Evolutionary conservation across 2,329 filamentous ascomycete genomes (phyloP).

Genomic region (Hypomyces perniciosus): DNA sequence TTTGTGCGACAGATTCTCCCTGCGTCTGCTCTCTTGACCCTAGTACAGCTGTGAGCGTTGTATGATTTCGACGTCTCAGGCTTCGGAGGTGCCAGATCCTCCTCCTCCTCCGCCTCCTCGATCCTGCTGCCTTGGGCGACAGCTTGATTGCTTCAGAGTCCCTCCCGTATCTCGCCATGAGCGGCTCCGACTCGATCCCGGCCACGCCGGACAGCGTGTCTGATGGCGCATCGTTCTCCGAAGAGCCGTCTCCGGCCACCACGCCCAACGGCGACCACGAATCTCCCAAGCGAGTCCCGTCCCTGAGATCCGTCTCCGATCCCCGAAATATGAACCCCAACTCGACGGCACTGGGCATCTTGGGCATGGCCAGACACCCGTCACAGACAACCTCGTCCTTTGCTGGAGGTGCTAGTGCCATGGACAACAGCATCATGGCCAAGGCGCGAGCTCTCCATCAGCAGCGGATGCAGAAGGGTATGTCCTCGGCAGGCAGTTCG

Average conservation of each 20-base stretch:
- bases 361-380: constrained; percentile 60
- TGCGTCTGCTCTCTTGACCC: constrained; percentile 4
- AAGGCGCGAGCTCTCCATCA: constrained; percentile 43
- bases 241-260: constrained; percentile 42
- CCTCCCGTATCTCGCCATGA: constrained; percentile 14
- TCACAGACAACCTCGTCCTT: constrained; percentile 34
- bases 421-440: constrained; percentile 39
- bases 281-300: constrained; percentile 47
- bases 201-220: constrained; percentile 42
- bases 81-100: constrained; percentile 2
- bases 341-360: constrained; percentile 76
- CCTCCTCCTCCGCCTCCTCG: background rate
- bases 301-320: constrained; percentile 55
- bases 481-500: constrained; percentile 25
- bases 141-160: background rate
- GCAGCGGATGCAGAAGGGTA: constrained; percentile 40
- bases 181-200: constrained; percentile 34
- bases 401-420: constrained; percentile 24
- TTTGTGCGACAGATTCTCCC: constrained; percentile 2
- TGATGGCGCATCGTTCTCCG: constrained; percentile 34
- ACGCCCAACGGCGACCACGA: constrained; percentile 41
- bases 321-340: constrained; percentile 64
- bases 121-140: background rate
- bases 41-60: background rate
- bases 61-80: background rate